Conservation (phyloP, 805 yeast species). For the Suhomyces vadensis region DNA sequence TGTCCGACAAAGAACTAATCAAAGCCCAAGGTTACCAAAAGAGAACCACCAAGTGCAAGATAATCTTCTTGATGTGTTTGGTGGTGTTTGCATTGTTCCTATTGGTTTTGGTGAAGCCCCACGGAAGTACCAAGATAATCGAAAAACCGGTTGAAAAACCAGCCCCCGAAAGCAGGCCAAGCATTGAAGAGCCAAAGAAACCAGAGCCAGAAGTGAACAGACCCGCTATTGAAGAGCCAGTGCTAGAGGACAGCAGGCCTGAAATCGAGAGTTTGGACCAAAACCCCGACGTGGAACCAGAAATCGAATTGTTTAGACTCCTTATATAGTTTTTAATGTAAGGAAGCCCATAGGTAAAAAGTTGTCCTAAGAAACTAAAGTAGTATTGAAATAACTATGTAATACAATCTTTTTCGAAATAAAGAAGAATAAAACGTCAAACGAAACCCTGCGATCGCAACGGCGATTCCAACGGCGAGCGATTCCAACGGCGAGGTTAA, state of each 20-base stretch:
- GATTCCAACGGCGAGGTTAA: no score
- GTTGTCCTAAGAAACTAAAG: no score
- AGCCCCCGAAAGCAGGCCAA: constrained; percentile 7
- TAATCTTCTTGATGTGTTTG: constrained; percentile 71
- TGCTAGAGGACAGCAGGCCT: neutral
- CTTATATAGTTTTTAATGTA: no score
- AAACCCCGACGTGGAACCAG: neutral
- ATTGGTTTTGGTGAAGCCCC: constrained; percentile 68
- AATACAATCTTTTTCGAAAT: no score
- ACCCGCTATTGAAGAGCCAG: constrained; percentile 11
- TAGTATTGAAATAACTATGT: no score
- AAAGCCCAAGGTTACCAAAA: constrained; percentile 82
- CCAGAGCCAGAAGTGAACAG: no score
- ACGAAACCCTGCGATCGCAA: no score
- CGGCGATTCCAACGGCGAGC: no score
- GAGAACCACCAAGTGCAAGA: constrained; percentile 86
- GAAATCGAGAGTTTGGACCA: neutral
- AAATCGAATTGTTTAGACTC: neutral
- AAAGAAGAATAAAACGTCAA: no score
- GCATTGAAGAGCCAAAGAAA: constrained; percentile 12
- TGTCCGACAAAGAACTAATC: constrained; percentile 74
- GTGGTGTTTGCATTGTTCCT: constrained; percentile 72
- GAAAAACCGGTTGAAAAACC: constrained; percentile 13
- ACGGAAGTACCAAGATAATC: constrained; percentile 26
- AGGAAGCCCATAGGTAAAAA: no score